A percentile compares a stretch with the other conserved stretches of the same genome.
Evolutionary conservation across 805 yeast species (phyloP).

Genomic region (Saccharomycopsis babjevae): DNA sequence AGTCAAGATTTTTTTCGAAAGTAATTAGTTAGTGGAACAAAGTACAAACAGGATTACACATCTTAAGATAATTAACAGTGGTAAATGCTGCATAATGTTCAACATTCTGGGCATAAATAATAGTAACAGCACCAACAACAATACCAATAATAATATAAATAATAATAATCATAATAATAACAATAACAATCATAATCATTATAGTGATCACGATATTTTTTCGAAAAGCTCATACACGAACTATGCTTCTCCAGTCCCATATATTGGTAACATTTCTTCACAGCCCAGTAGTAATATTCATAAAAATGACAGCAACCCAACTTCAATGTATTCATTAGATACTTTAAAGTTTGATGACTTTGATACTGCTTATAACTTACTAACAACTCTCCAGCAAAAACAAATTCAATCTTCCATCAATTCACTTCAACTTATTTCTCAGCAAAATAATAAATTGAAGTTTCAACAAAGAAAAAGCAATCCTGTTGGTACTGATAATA

Average conservation of each 20-base stretch:
- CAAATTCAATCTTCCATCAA: conserved; percentile 12
- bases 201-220: not conserved
- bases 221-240: not conserved
- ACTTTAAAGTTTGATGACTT: conserved; percentile 13
- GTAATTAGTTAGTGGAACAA: too few species aligned
- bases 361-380: conserved; percentile 11
- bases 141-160: not conserved
- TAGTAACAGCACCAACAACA: not conserved
- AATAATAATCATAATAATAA: not conserved
- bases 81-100: not conserved
- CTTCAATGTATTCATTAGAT: conserved; percentile 12
- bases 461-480: not conserved
- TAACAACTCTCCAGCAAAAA: conserved; percentile 9
- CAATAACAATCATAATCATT: not conserved
- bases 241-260: not conserved
- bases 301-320: not conserved
- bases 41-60: too few species aligned
- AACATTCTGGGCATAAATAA: not conserved
- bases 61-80: not conserved
- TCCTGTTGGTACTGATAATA: not conserved
- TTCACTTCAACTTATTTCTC: conserved; percentile 11
- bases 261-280: not conserved
- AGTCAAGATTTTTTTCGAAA: not conserved
- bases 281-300: not conserved
- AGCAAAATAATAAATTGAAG: conserved; percentile 6